These are phyloP conservation scores for Yamadazyma dushanensis DNA, from an alignment of 1,139 yeast species.

Conservation along the genomic window DNA sequence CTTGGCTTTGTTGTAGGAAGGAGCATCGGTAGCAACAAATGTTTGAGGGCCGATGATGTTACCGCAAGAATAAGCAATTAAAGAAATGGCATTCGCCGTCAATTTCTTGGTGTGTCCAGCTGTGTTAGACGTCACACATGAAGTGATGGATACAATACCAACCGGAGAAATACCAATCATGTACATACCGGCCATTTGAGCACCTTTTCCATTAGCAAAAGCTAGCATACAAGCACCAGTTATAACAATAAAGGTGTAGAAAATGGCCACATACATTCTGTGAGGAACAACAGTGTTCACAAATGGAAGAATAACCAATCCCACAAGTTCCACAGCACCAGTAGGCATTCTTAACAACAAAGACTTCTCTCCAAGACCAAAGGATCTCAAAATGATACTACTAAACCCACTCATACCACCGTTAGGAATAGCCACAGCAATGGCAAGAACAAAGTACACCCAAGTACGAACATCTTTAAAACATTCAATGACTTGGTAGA, in stretches of 20 bases:
- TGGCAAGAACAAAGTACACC: conserved; percentile 34
- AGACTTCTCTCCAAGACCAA: conserved; percentile 33
- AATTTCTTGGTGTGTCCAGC: conserved; percentile 26
- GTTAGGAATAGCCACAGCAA: conserved; percentile 30
- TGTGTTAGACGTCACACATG: conserved; percentile 17
- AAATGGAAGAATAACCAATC: conserved; percentile 37
- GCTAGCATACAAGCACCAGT: conserved; percentile 50
- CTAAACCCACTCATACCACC: conserved; percentile 42
- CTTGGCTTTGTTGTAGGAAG: conserved; percentile 52
- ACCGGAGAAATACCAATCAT: conserved; percentile 8
- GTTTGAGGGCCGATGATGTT: conserved; percentile 71
- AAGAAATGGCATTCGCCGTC: conserved; percentile 19
- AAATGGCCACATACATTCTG: conserved; percentile 40
- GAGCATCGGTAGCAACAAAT: conserved; percentile 53
- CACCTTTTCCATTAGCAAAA: conserved; percentile 31
- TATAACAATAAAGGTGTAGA: conserved; percentile 24
- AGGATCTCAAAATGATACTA: conserved; percentile 42
- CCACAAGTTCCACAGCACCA: conserved; percentile 40
- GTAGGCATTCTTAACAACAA: conserved; percentile 34
- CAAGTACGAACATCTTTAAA: conserved; percentile 44
- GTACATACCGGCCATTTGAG: conserved; percentile 7
- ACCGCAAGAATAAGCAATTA: conserved; percentile 61
- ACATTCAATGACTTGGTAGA: conserved; percentile 55
- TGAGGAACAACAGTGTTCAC: conserved; percentile 25
- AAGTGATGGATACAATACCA: conserved; percentile 10